Base-by-base conservation (phyloP, 2,329 filamentous ascomycete species). In the Allantophomopsis lycopodina region DNA sequence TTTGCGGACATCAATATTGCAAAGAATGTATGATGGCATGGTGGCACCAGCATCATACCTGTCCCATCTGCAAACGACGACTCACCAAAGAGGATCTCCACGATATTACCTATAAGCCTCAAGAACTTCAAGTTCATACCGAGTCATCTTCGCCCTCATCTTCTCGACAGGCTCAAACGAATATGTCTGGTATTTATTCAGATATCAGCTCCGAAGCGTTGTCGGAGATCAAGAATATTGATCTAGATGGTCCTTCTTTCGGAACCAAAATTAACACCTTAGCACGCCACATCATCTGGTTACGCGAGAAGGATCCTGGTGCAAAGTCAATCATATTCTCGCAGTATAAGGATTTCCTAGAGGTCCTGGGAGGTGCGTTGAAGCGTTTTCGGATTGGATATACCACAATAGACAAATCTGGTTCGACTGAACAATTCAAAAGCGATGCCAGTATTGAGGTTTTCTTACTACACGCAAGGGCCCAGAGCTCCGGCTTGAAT, bases 291-390 rank as follows among this genome's bases (percentile, higher is more conserved):
- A 60, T 96, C 2, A 60, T 94, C 13, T 95, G 85, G 84, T 68
- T 96, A 15, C 76, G 89, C 2, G 68, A 82, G 48, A 76, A 83
- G 36, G 87, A 95, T 48, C 84, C 86, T 0, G 86, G 86, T 0
- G 77, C 86, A 8, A 96, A 96, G 55, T 83, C 84, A 0, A 83
- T 98, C 55, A 71, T 96, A n/a, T 98, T 94, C 58, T 93, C 85
- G 1, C 89, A 96, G 60, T 91, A 86, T 57, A 73, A 73, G 40
- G 80, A 84, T 40, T 96, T 95, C 49, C 66, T 96, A 2, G 64
- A 70, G 1, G 76, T 94, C 6, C 66, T 96, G 1, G 69, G 68
- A 7, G 68, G 66, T 8, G 89, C 87, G 0, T 79, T 96, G 38
- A 54, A 58, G 2, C 67, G 70, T 4, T 84, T 85, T 58, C 72